phyloP scores from a whole-genome alignment of 108 stramenopile species.

The Skeletonema marinoi region DNA sequence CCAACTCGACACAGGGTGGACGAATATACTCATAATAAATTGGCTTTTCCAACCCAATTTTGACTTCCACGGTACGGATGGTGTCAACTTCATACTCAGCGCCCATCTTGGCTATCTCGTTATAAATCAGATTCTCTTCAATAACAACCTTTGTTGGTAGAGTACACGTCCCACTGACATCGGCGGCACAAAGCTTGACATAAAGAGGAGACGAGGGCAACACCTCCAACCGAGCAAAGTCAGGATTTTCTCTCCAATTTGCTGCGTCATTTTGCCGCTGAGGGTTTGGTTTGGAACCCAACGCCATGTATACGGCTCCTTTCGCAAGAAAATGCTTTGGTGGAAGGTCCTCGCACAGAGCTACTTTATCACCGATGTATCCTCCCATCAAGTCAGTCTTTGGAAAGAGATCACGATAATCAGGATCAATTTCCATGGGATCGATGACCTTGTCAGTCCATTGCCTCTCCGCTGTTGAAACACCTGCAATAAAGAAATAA shows the following conservation, averaged over 20 bases:
- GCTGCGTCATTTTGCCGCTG: too few relatives aligned
- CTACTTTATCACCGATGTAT: constrained; percentile 64
- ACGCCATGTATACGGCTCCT: constrained; percentile 11
- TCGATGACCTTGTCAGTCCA: constrained; percentile 15
- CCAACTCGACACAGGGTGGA: constrained; percentile 51
- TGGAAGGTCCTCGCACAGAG: constrained; percentile 33
- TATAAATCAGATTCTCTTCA: constrained; percentile 24
- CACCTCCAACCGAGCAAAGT: constrained; percentile 1
- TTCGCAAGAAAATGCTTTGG: constrained; percentile 33
- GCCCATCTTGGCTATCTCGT: constrained; percentile 4
- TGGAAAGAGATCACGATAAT: constrained; percentile 50
- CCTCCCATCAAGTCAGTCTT: constrained; percentile 58
- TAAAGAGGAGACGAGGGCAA: constrained; percentile 17
- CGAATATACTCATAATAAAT: constrained; percentile 60
- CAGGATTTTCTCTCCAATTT: too few relatives aligned
- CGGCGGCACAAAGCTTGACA: constrained; percentile 22
- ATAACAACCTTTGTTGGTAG: constrained; percentile 18
- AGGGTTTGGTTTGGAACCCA: too few relatives aligned
- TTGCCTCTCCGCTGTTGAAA: neutral
- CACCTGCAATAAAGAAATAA: neutral
- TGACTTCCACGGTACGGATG: constrained; percentile 33
- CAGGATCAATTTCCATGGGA: constrained; percentile 55
- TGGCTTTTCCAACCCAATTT: constrained; percentile 3
- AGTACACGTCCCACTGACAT: constrained; percentile 9
- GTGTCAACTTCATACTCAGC: constrained; percentile 61